Evolutionary conservation across 441 rosid species (phyloP), one percentile per base, ranked within the genome.

Genomic region (Erodium chrysanthum): DNA sequence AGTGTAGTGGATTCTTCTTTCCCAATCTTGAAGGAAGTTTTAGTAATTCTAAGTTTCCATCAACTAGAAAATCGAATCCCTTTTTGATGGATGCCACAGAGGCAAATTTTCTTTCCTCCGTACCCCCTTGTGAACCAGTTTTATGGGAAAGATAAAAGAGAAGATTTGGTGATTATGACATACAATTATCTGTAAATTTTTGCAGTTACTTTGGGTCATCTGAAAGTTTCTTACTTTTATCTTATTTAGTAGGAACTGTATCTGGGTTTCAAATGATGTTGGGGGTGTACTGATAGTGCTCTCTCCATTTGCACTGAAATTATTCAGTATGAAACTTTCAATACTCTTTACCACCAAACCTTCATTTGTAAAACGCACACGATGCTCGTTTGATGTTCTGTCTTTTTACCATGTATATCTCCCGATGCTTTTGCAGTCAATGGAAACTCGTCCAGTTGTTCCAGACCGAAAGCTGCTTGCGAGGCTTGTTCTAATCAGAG

Each of bases 391-490:
- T 40, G 20, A 5, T n/a, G 54, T 9, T 61, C 14, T 22, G 23
- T 12, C 65, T 22, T 25, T 23, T 61, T 15, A 62, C 40, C 20
- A 31, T 62, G 37, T 62, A 62, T 62, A 17, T 21, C 44, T 3
- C 3, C 37, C 21, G 4, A 12, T 44, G 22, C 52, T 65, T 77
- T 44, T 76, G 69, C 82, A 91, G 99, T 81, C 94, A 59, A 94
- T 91, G 96, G 98, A 93, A 76, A 89, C 92, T 62, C 85, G 90
- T 37, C 86, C 90, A 8, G 84, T 80, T 68, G 81, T 94, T 76
- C 99, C 92, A 5, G 99, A 91, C 79, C 71, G 96, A 65, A 88
- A 89, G 71, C 82, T 91, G 70, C 96, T 94, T 72, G 96, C 92
- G 46, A 84, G 97, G 82, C 92, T 89, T 60, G 94, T 94, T 71